Evolutionary conservation across 202 grass and related monocot species (phyloP).

Genomic region (Dendrocalamus latiflorus): DNA sequence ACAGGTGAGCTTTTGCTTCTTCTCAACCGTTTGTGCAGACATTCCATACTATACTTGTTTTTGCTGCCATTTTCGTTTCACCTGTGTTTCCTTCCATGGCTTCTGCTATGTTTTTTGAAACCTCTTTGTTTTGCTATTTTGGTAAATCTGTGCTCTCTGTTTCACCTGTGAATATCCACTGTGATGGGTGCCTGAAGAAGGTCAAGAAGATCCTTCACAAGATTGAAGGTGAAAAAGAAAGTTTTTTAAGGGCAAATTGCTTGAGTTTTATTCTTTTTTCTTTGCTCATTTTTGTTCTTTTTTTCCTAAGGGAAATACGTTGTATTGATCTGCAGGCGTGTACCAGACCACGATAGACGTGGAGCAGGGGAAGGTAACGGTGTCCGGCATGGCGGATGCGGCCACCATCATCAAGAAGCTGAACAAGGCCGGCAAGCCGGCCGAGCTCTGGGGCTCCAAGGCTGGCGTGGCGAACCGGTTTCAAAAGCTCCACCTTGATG

Average conservation of each 20-base stretch:
- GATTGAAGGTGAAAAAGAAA: conserved; percentile 39
- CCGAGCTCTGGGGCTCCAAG: conserved; percentile 54
- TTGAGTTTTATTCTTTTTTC: neutral
- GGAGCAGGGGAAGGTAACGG: conserved; percentile 54
- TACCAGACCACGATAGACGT: conserved; percentile 38
- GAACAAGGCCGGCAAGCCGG: conserved; percentile 61
- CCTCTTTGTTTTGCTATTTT: neutral
- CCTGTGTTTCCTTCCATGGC: conserved; percentile 11
- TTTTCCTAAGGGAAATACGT: neutral
- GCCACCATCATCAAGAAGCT: conserved; percentile 56
- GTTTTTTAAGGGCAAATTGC: neutral
- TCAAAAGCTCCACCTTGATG: conserved; percentile 43
- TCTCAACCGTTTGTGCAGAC: neutral
- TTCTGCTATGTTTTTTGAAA: neutral
- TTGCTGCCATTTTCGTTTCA: conserved; percentile 17
- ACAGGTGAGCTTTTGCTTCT: conserved; percentile 44
- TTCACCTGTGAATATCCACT: conserved; percentile 53
- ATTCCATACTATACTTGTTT: conserved; percentile 7
- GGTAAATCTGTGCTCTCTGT: neutral
- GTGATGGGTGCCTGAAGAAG: conserved; percentile 64
- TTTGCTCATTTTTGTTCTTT: neutral
- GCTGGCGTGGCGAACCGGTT: conserved; percentile 43
- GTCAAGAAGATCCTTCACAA: conserved; percentile 66
- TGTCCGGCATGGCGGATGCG: conserved; percentile 47
- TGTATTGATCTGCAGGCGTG: conserved; percentile 39